These are phyloP conservation scores for Apium graveolens DNA, from an alignment of 129 eudicot genomes.

Conservation along the genomic window DNA sequence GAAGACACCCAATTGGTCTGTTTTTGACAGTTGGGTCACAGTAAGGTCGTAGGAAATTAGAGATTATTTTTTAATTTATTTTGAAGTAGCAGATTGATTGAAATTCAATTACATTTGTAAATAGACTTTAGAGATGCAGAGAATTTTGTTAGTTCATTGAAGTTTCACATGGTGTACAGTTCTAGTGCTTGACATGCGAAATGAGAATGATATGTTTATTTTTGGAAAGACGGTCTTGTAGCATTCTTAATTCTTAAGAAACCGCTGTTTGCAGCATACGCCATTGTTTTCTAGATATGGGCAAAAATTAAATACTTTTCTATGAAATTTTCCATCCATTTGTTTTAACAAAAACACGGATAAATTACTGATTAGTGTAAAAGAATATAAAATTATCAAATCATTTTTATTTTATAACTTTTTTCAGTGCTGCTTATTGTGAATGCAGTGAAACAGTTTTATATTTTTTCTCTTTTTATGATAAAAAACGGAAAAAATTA, in stretches of 20 bases:
- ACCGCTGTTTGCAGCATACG: background rate
- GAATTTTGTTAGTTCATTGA: constrained; percentile 21
- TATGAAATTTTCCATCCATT: no score
- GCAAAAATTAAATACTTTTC: no score
- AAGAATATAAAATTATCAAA: no score
- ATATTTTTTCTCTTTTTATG: no score
- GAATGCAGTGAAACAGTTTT: no score
- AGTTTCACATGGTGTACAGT: background rate
- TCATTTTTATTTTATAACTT: no score
- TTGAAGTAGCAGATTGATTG: background rate
- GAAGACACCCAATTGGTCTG: constrained; percentile 54
- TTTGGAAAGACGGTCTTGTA: background rate
- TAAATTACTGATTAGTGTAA: no score
- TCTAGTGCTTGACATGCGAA: background rate
- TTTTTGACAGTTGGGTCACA: constrained; percentile 49
- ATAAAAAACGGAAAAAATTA: no score
- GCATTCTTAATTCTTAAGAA: background rate
- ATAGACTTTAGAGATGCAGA: constrained; percentile 15
- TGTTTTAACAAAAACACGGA: no score
- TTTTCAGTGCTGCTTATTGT: no score
- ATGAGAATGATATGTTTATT: background rate
- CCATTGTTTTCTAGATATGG: background rate
- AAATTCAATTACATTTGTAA: constrained; percentile 9
- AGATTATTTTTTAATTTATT: constrained; percentile 11
- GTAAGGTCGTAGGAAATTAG: constrained; percentile 24